phyloP scores from a whole-genome alignment of 805 yeast species.

The Blastobotrys chiropterorum region DNA sequence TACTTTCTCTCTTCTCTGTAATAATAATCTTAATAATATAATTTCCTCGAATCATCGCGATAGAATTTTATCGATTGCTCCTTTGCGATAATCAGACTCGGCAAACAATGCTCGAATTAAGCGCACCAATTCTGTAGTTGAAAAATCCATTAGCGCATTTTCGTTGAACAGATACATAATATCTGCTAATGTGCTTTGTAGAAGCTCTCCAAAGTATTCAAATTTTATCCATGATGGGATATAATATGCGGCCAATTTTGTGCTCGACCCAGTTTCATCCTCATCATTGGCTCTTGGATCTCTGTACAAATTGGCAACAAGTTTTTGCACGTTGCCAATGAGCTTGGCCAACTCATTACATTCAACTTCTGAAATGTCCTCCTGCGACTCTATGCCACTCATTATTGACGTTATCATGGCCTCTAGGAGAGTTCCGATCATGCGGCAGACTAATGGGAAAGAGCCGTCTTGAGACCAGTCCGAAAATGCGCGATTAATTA shows the following conservation, averaged over 20 bases:
- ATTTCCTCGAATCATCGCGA: neutral
- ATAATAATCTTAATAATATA: neutral
- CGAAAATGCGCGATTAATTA: slow-evolving; percentile 7
- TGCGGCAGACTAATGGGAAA: slow-evolving; percentile 6
- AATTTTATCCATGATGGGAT: slow-evolving; percentile 35
- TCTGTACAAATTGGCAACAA: slow-evolving; percentile 14
- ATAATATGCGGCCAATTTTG: slow-evolving; percentile 19
- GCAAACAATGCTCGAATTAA: slow-evolving; percentile 31
- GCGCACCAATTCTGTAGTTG: slow-evolving; percentile 25
- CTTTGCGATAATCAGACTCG: slow-evolving; percentile 27
- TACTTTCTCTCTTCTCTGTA: neutral
- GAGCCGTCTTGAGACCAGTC: slow-evolving; percentile 16
- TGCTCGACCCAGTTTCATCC: slow-evolving; percentile 1
- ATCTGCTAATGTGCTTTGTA: slow-evolving; percentile 28
- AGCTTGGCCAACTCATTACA: slow-evolving; percentile 18
- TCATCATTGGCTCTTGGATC: slow-evolving; percentile 2
- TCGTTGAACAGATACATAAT: slow-evolving; percentile 26
- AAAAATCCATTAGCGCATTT: slow-evolving; percentile 29
- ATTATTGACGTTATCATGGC: slow-evolving; percentile 21
- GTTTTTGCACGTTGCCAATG: slow-evolving; percentile 9
- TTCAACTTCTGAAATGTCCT: slow-evolving; percentile 30
- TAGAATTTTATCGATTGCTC: slow-evolving; percentile 21
- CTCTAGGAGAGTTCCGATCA: slow-evolving; percentile 23
- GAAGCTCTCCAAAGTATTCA: slow-evolving; percentile 29
- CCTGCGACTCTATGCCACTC: slow-evolving; percentile 15